Conservation (phyloP, 169 alveolate species). For the Theileria luwenshuni region DNA sequence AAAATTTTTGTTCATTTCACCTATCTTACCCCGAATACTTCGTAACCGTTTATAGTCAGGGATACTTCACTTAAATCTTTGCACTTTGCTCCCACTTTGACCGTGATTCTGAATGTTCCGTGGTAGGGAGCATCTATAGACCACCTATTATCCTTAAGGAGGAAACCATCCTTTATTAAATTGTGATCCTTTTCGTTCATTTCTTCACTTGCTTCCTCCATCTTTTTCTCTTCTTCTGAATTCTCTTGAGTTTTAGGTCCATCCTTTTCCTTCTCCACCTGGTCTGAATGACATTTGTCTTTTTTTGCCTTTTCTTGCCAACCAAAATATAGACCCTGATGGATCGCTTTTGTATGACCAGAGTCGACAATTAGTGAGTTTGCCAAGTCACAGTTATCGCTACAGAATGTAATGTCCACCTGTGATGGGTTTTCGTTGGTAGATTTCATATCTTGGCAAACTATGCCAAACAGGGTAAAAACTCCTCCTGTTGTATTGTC, state of each 20-base stretch:
- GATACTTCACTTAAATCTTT: conserved; percentile 19
- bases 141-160: conserved; percentile 47
- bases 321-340: conserved; percentile 53
- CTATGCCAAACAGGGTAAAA: conserved; percentile 49
- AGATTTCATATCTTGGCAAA: conserved; percentile 24
- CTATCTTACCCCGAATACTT: conserved; percentile 45
- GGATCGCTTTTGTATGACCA: conserved; percentile 39
- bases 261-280: background rate
- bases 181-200: background rate
- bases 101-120: conserved; percentile 37
- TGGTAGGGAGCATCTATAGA: conserved; percentile 59
- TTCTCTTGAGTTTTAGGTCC: background rate
- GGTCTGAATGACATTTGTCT: background rate
- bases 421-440: background rate
- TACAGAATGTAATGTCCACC: conserved; percentile 28
- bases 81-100: conserved; percentile 42
- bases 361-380: conserved; percentile 23
- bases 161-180: conserved; percentile 9
- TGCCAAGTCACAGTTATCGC: conserved; percentile 3
- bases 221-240: background rate
- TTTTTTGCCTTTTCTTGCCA: conserved; percentile 36
- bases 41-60: conserved; percentile 41
- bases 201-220: background rate
- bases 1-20: background rate
- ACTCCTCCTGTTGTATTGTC: conserved; percentile 52